Base-by-base conservation (phyloP, 345 rosid species). In the Salix purpurea region DNA sequence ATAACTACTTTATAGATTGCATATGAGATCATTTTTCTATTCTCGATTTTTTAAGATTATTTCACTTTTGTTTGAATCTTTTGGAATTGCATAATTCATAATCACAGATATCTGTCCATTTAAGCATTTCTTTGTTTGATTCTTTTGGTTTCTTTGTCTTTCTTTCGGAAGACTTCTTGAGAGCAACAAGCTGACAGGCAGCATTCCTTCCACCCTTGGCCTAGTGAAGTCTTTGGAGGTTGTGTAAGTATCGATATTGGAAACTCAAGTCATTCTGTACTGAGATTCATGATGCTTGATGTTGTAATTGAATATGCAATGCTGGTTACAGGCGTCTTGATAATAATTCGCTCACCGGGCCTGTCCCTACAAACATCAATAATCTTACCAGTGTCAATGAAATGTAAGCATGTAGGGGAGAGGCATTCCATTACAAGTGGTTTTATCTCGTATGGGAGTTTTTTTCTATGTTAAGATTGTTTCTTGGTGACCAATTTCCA, bases 251-350 rank as follows among this genome's bases (percentile, higher is more conserved):
- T 66, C 78, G 42, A 32, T 24, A 58, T 13, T 60, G 74, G 16
- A 4, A 66, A 18, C 23, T 72, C 10, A 61, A 67, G 24, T 32
- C 52, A 52, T 70, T 73, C 82, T 10, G n/a, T 39, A 21, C 1
- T 36, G 44, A 32, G 9, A 1, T 54, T 77, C 12, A 1, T 61
- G 28, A 32, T 44, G 44, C 21, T 24, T 8, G 34, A 30, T n/a
- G 26, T 42, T 69, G 10, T 30, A 23, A 18, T 70, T 71, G 28
- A 23, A 54, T n/a, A 30, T 69, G 8, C 78, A 14, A 7, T 79
- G 46, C 83, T 72, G 79, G 14, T 68, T 85, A 34, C 86, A 95
- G 99, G 54, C 97, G 99, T 66, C 85, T 96, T 66, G 98, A 93
- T 74, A 76, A 82, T 78, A 96, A 96, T 76, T 74, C 9, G 50